Evolutionary conservation across 1,139 yeast genomes (phyloP).

Genomic region (Taphrina betulina): DNA sequence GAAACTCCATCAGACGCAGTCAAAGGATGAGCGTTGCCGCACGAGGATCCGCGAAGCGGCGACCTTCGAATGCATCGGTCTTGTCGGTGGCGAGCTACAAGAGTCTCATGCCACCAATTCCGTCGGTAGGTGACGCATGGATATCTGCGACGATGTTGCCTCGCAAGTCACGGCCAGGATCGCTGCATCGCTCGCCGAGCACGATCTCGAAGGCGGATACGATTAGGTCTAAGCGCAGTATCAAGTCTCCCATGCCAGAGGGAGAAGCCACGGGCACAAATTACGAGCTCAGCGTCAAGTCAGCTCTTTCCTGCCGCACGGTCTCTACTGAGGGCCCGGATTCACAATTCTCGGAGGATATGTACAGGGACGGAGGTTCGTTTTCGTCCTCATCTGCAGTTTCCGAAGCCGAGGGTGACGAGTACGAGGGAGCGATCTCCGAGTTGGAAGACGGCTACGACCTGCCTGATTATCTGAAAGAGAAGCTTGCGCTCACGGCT

Average conservation of each 20-base stretch:
- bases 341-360: background rate
- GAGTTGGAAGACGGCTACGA: conserved; percentile 39
- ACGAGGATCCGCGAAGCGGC: conserved; percentile 1
- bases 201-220: background rate
- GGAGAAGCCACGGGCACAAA: background rate
- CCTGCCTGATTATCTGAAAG: conserved; percentile 32
- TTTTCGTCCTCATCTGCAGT: conserved; percentile 37
- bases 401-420: conserved; percentile 41
- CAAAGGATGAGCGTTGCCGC: conserved; percentile 33
- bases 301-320: background rate
- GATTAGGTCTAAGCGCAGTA: background rate
- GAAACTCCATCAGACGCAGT: conserved; percentile 72
- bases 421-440: conserved; percentile 37
- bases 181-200: conserved; percentile 20
- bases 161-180: conserved; percentile 18
- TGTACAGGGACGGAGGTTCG: background rate
- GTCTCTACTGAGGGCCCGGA: background rate
- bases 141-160: conserved; percentile 15
- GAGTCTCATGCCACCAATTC: conserved; percentile 20
- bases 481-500: conserved; percentile 34
- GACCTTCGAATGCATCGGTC: conserved; percentile 20
- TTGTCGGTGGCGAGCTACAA: conserved; percentile 20
- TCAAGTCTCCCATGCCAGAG: background rate
- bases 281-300: background rate
- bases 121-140: conserved; percentile 32